These are phyloP conservation scores for Pinus taeda DNA, from an alignment of 75 land plant species.

Conservation along the genomic window DNA sequence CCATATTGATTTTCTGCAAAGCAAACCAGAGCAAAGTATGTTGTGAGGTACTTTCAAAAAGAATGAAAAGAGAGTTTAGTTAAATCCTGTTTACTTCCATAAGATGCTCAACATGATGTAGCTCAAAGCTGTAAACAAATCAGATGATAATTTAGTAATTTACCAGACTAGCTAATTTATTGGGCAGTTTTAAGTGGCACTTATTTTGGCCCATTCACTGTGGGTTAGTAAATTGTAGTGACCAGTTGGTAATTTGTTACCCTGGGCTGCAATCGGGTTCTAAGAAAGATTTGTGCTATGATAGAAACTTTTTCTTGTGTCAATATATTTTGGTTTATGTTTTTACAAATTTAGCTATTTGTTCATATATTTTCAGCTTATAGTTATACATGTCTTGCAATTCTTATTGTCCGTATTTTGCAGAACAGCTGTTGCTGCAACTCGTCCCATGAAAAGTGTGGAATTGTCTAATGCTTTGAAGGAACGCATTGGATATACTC, in stretches of 20 bases:
- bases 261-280: neutral
- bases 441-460: slow-evolving; percentile 41
- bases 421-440: slow-evolving; percentile 68
- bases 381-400: neutral
- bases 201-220: neutral
- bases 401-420: slow-evolving; percentile 20
- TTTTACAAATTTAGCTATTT: neutral
- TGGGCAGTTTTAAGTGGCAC: neutral
- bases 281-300: neutral
- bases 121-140: neutral
- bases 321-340: neutral
- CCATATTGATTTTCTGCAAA: neutral
- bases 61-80: neutral
- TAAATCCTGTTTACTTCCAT: neutral
- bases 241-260: neutral
- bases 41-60: neutral
- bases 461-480: slow-evolving; percentile 62
- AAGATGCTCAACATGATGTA: neutral
- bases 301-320: neutral
- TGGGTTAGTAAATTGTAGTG: neutral
- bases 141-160: too few species aligned
- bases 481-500: slow-evolving; percentile 65
- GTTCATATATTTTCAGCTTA: slow-evolving; percentile 10
- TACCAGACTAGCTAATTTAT: too few species aligned
- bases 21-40: neutral